A percentile compares a stretch with the other conserved stretches of the same genome.
phyloP scores from a whole-genome alignment of 2,329 filamentous ascomycete species.

The Pseudogymnoascus sp. region DNA sequence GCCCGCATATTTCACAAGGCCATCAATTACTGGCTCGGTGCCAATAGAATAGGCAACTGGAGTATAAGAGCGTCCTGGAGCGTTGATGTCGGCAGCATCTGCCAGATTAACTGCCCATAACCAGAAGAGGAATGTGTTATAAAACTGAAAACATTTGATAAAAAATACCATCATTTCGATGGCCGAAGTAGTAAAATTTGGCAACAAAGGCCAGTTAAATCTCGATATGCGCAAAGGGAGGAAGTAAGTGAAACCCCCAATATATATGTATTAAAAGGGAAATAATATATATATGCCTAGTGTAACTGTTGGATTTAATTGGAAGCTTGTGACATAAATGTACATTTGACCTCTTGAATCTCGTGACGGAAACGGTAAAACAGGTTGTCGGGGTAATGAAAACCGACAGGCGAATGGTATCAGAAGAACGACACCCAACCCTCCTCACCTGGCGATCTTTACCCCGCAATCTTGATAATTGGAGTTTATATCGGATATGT shows the following conservation, averaged over 20 bases:
- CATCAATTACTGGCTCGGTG: conserved; percentile 2
- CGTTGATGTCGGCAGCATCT: background rate
- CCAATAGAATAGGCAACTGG: background rate
- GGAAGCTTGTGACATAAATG: conserved; percentile 1
- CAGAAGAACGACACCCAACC: background rate
- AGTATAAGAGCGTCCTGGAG: background rate
- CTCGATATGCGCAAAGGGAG: background rate
- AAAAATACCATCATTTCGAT: background rate
- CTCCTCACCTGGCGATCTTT: background rate
- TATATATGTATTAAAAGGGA: background rate
- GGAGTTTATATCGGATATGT: background rate
- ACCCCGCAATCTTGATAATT: background rate
- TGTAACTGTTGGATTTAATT: background rate
- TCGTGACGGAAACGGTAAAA: background rate
- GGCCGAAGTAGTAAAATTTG: background rate
- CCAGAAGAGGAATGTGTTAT: conserved; percentile 1
- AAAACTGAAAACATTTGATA: conserved; percentile 1
- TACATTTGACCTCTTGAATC: conserved; percentile 4
- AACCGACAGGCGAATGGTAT: conserved; percentile 1
- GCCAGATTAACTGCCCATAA: background rate
- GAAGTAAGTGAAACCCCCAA: background rate
- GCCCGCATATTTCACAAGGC: background rate
- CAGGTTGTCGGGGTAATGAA: conserved; percentile 5
- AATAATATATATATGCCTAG: background rate
- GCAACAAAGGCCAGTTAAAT: background rate